Percentiles rank a stretch among this genome's conserved stretches.
Evolutionary conservation across 2,329 filamentous ascomycete species (phyloP).

Genomic region (Nemania sp.): DNA sequence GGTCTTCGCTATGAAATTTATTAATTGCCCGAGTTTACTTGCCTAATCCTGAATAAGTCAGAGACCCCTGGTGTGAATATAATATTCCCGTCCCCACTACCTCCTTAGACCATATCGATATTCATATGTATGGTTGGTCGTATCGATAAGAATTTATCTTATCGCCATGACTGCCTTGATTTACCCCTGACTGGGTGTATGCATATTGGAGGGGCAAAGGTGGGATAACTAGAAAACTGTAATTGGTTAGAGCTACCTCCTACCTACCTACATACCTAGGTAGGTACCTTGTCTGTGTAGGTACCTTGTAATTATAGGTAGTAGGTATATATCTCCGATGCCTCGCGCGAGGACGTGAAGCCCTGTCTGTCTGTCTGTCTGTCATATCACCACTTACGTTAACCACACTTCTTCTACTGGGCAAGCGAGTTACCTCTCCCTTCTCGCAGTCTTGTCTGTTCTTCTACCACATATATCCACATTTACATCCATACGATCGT

Average conservation of each 20-base stretch:
- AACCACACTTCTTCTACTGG: no score
- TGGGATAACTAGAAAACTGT: neutral
- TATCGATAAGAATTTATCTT: neutral
- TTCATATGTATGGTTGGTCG: no score
- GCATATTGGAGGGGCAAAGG: conserved; percentile 5
- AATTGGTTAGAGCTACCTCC: neutral
- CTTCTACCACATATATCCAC: no score
- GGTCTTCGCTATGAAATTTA: neutral
- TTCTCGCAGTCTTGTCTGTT: neutral
- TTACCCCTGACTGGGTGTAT: neutral
- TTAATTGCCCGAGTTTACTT: neutral
- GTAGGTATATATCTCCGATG: neutral
- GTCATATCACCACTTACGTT: neutral
- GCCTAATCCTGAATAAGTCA: neutral
- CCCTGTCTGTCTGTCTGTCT: neutral
- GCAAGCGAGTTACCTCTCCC: neutral
- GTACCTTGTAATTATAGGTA: conserved; percentile 1
- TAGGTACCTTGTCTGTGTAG: neutral
- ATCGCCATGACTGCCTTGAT: neutral
- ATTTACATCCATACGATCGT: no score
- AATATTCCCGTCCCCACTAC: neutral
- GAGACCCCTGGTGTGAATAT: neutral
- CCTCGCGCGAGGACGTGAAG: neutral
- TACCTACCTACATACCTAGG: neutral
- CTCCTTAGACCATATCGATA: no score